These are phyloP conservation scores for Echeveria elegans DNA, from an alignment of 164 flowering plant genomes.

Conservation along the genomic window DNA sequence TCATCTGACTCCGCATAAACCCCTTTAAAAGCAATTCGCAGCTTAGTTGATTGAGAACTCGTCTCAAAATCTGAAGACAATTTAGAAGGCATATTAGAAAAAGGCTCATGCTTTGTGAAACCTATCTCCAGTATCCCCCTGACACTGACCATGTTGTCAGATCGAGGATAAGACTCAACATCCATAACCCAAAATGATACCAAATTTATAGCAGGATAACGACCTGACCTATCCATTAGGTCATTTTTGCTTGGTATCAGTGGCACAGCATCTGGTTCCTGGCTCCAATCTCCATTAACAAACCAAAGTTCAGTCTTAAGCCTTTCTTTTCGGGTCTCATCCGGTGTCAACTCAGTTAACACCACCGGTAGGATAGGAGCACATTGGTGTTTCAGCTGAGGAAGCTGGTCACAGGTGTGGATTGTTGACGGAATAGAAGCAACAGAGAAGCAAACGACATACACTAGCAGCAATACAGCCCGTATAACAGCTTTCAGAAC, in stretches of 20 bases:
- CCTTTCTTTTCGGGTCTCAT: not conserved
- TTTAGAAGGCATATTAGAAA: not conserved
- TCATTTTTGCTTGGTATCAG: constrained; percentile 5
- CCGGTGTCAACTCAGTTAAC: constrained; percentile 1
- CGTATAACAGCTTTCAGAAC: not conserved
- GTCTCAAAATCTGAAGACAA: constrained; percentile 1
- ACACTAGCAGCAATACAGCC: not conserved
- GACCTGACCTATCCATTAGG: not conserved
- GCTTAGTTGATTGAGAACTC: not conserved
- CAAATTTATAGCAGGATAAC: not conserved
- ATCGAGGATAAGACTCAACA: not conserved
- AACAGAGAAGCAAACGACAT: not conserved
- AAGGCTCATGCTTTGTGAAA: not conserved
- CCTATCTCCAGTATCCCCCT: constrained; percentile 8
- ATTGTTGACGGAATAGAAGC: not conserved
- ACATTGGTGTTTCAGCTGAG: constrained; percentile 9
- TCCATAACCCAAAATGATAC: constrained; percentile 11
- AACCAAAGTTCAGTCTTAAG: constrained; percentile 5
- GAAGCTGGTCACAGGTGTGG: not conserved
- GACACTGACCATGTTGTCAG: constrained; percentile 4
- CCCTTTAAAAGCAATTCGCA: constrained; percentile 8
- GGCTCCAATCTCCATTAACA: constrained; percentile 7
- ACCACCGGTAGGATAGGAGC: constrained; percentile 8
- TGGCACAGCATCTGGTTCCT: constrained; percentile 6
- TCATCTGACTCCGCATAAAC: constrained; percentile 10